Evolutionary conservation across 1,139 yeast genomes (phyloP).

Genomic region (Groenewaldozyma auringiensis): DNA sequence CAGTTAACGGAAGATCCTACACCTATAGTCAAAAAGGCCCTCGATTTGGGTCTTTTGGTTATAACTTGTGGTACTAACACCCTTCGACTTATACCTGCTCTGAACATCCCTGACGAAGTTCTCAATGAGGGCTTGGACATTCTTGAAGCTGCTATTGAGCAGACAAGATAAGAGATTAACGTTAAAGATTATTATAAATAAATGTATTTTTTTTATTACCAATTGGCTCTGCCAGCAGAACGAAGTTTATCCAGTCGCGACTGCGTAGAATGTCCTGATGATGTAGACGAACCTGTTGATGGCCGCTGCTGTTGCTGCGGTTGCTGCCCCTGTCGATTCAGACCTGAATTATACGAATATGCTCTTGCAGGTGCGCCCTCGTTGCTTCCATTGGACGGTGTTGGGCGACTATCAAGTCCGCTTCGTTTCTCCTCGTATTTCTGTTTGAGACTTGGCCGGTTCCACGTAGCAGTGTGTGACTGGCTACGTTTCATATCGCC

Average conservation of each 20-base stretch:
- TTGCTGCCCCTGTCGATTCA: not conserved
- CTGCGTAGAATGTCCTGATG: not conserved
- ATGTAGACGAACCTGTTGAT: no score
- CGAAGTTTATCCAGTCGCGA: slow-evolving; percentile 20
- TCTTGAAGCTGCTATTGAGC: slow-evolving; percentile 37
- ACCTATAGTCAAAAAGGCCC: slow-evolving; percentile 57
- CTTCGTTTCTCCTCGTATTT: not conserved
- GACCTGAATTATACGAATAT: slow-evolving; percentile 5
- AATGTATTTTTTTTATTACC: slow-evolving; percentile 11
- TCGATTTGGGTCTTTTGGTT: slow-evolving; percentile 71
- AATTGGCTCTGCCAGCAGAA: slow-evolving; percentile 23
- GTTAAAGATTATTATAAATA: not conserved
- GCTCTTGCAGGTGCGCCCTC: slow-evolving; percentile 3
- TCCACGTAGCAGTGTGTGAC: slow-evolving; percentile 6
- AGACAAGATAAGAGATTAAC: not conserved
- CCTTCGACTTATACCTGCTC: slow-evolving; percentile 83
- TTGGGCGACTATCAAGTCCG: slow-evolving; percentile 1
- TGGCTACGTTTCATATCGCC: slow-evolving; percentile 1
- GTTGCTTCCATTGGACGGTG: not conserved
- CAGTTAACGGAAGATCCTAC: slow-evolving; percentile 64
- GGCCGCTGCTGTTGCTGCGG: slow-evolving; percentile 15
- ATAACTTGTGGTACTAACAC: slow-evolving; percentile 92
- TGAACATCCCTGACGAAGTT: slow-evolving; percentile 66
- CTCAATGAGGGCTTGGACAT: slow-evolving; percentile 64
- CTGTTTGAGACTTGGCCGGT: not conserved